Base-by-base conservation (phyloP, 306 rosid species). In the Castanopsis chinensis region DNA sequence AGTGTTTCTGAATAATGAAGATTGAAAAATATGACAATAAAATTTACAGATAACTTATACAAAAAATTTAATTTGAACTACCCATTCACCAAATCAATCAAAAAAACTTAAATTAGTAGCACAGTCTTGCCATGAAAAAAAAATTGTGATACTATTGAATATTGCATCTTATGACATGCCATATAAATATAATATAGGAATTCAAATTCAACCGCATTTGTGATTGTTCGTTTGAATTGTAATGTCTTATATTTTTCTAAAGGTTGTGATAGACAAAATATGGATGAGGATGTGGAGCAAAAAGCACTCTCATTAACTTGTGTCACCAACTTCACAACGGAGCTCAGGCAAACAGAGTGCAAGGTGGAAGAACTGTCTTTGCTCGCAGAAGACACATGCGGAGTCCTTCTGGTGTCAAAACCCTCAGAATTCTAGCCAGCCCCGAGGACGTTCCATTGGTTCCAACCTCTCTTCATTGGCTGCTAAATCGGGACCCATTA, bases 331-430 rank as follows among this genome's bases (percentile, higher is more conserved):
- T 17, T 14, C 77, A 63, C 41, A 52, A 73, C 3, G 18, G 45
- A 76, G 11, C n/a, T 73, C 21, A 73, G 71, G 30, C 86, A 84
- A 33, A 33, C 2, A 33, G 67, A 80, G 87, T 67, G 27, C 73
- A 79, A 14, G 86, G 82, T 74, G 78, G 61, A 15, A 83, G 73
- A 90, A 82, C 1, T 94, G 97, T 68, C 92, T 94, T 3, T 94
- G 97, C 84, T 94, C 94, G 1, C 96, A 97, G 49, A 94, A 97
- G 49, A 94, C 97, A 1, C 98, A 94, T 30, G 87, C 15, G 0
- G 97, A 97, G 56, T 94, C 98, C 28, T 92, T 94, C 81, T 79
- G 97, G 32, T 94, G 98, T 79, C 84, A 92, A 10, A 82, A 61
- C 81, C 98, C 91, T 78, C 80, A 94, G 0, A n/a, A 60, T 4